Evolutionary conservation across 345 rosid species (phyloP).

Genomic region (Lumnitzera racemosa): DNA sequence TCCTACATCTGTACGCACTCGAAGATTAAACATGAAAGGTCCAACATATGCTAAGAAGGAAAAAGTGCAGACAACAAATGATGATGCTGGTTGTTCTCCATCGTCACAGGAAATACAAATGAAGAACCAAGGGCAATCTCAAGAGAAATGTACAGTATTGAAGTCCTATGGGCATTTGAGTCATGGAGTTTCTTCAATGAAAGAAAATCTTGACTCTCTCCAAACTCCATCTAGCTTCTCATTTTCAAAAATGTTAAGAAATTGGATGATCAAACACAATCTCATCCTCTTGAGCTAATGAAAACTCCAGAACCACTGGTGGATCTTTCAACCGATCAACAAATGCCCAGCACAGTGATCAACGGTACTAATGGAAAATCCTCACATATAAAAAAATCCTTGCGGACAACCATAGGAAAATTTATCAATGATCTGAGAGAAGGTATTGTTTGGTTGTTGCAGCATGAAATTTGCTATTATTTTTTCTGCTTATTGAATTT

Average conservation of each 20-base stretch:
- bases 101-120: constrained; percentile 13
- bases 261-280: constrained; percentile 37
- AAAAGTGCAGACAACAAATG: constrained; percentile 15
- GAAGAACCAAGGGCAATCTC: constrained; percentile 24
- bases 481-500: not conserved
- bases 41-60: constrained; percentile 35
- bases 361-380: constrained; percentile 42
- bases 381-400: constrained; percentile 74
- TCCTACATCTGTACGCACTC: constrained; percentile 30
- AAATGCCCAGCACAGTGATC: constrained; percentile 1
- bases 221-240: constrained; percentile 54
- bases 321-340: constrained; percentile 35
- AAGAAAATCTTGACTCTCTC: constrained; percentile 26
- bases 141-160: constrained; percentile 26
- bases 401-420: constrained; percentile 67
- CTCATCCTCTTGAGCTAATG: constrained; percentile 45
- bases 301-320: constrained; percentile 48
- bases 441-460: constrained; percentile 28
- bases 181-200: constrained; percentile 17
- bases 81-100: constrained; percentile 15
- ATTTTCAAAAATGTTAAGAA: constrained; percentile 25
- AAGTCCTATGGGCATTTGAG: constrained; percentile 17
- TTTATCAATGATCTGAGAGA: constrained; percentile 73
- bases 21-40: constrained; percentile 65
- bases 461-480: constrained; percentile 1